Evolutionary conservation across 768 basidiomycete genomes (phyloP).

Genomic region (Pleurotus djamor): DNA sequence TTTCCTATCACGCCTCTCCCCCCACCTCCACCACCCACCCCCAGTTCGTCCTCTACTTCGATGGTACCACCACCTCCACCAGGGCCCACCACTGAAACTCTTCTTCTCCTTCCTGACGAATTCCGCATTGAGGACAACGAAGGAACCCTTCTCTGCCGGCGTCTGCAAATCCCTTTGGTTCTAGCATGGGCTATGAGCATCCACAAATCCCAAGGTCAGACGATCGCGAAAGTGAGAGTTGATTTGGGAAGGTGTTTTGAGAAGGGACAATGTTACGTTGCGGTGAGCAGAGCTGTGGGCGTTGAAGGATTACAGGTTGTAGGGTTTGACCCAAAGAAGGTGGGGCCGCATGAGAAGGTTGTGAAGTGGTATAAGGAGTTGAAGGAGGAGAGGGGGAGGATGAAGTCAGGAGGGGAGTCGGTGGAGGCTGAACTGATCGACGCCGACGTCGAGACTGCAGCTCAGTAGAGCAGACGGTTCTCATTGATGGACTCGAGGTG

Average conservation of each 20-base stretch:
- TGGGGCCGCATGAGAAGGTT: conserved; percentile 53
- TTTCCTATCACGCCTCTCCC: conserved; percentile 26
- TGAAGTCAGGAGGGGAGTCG: no score
- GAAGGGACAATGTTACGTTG: conserved; percentile 68
- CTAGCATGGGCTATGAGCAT: conserved; percentile 84
- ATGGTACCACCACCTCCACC: no score
- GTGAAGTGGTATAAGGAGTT: conserved; percentile 42
- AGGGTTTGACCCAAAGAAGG: conserved; percentile 58
- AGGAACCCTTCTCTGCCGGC: conserved; percentile 43
- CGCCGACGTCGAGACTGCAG: no score
- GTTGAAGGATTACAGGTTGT: conserved; percentile 63
- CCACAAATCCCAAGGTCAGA: conserved; percentile 84
- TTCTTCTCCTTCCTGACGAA: conserved; percentile 49
- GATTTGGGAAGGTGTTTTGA: conserved; percentile 78
- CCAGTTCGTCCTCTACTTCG: no score
- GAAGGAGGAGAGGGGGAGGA: conserved; percentile 11
- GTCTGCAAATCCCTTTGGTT: conserved; percentile 53
- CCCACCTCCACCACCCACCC: no score
- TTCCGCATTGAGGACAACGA: conserved; percentile 53
- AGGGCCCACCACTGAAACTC: conserved; percentile 32
- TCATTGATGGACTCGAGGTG: no score
- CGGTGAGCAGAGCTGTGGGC: conserved; percentile 62
- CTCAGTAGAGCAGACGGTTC: not conserved
- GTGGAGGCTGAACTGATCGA: no score
- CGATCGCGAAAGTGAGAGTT: conserved; percentile 74